Conservation (phyloP, 345 rosid species). For the Erucastrum elatum region DNA sequence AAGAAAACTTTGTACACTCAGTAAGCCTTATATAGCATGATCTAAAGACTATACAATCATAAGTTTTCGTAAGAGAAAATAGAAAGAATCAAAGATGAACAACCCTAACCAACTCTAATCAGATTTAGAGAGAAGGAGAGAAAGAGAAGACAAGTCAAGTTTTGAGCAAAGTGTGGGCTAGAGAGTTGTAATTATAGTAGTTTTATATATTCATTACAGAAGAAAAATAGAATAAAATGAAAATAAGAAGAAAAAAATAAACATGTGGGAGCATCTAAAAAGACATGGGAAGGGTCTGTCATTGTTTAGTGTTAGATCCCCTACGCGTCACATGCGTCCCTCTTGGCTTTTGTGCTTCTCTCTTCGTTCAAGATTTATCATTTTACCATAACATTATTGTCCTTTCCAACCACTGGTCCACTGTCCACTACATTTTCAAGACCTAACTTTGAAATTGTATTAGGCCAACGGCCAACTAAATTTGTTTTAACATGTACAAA, state of each 20-base stretch:
- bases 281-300: conserved; percentile 35
- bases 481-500: background rate
- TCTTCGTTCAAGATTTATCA: background rate
- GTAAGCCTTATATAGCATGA: background rate
- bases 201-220: conserved; percentile 27
- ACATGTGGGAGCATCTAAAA: conserved; percentile 40
- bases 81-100: background rate
- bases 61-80: background rate
- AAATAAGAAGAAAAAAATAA: background rate
- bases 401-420: conserved; percentile 31
- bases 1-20: background rate
- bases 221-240: background rate
- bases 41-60: background rate
- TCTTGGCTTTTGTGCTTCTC: conserved; percentile 29
- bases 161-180: background rate
- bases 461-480: conserved; percentile 25
- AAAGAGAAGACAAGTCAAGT: background rate
- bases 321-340: conserved; percentile 43
- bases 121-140: conserved; percentile 2
- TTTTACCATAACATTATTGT: background rate
- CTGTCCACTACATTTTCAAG: background rate
- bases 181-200: conserved; percentile 35
- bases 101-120: conserved; percentile 6
- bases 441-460: too few species aligned
- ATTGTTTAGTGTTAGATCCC: conserved; percentile 41